Conservation (phyloP, 2,329 filamentous ascomycete genomes). For the Cladophialophora immunda region DNA sequence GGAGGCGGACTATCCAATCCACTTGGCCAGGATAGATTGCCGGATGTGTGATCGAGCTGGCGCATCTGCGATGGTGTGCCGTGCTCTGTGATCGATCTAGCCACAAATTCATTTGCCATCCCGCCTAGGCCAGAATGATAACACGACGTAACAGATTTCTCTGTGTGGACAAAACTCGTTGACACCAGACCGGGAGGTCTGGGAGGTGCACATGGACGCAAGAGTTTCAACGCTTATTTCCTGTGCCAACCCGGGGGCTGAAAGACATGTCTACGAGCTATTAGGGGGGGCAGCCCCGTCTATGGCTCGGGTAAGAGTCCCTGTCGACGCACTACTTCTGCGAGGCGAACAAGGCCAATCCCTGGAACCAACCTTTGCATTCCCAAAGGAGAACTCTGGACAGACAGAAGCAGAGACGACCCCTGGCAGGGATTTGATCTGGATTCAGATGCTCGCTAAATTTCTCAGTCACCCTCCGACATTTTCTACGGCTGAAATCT, state of each 20-base stretch:
- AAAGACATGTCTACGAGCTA: neutral
- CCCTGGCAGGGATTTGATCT: neutral
- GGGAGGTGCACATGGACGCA: neutral
- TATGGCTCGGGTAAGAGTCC: neutral
- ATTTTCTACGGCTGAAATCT: neutral
- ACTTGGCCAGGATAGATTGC: neutral
- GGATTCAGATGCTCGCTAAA: neutral
- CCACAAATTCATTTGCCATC: neutral
- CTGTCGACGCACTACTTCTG: neutral
- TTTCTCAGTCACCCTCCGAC: neutral
- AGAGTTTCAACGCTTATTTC: neutral
- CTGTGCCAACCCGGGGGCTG: constrained; percentile 5
- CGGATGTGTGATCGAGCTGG: constrained; percentile 6
- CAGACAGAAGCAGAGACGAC: neutral
- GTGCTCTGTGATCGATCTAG: neutral
- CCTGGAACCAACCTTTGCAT: constrained; percentile 1
- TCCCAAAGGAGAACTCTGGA: neutral
- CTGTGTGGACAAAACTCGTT: neutral
- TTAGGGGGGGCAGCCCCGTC: neutral
- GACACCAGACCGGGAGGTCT: neutral
- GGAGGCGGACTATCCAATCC: neutral
- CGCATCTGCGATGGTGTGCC: neutral
- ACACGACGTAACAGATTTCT: neutral
- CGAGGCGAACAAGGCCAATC: constrained; percentile 3
- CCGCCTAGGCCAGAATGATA: neutral